Percentiles rank a stretch among this genome's conserved stretches.
Evolutionary conservation across 805 yeast genomes (phyloP).

Genomic region (Schwanniomyces polymorphus): DNA sequence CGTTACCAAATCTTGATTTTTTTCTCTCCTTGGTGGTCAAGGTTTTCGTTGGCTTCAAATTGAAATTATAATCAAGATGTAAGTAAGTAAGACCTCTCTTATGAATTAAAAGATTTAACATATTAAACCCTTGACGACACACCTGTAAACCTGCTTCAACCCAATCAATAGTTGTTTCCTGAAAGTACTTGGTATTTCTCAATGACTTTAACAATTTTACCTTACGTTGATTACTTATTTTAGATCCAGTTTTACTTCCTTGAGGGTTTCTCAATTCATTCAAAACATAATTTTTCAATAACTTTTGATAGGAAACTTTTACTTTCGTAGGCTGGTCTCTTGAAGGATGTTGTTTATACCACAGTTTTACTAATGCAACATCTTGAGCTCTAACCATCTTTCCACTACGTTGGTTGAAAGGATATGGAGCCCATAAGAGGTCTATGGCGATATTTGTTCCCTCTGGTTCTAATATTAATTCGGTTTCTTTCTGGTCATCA

Average conservation of each 20-base stretch:
- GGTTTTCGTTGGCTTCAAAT: conserved; percentile 93
- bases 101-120: conserved; percentile 87
- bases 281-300: conserved; percentile 72
- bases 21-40: conserved; percentile 95
- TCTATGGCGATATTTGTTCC: conserved; percentile 55
- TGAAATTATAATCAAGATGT: conserved; percentile 94
- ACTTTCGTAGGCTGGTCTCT: conserved; percentile 70
- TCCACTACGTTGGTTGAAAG: conserved; percentile 78
- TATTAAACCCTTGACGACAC: conserved; percentile 89
- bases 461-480: conserved; percentile 32
- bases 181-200: conserved; percentile 82
- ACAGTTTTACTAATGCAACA: conserved; percentile 76
- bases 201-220: conserved; percentile 63
- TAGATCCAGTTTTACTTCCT: conserved; percentile 19
- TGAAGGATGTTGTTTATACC: conserved; percentile 75
- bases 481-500: conserved; percentile 3
- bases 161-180: conserved; percentile 93
- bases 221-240: conserved; percentile 47
- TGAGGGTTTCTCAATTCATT: conserved; percentile 62
- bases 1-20: conserved; percentile 92
- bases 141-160: conserved; percentile 96
- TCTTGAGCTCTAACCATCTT: conserved; percentile 81
- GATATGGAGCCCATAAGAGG: conserved; percentile 80
- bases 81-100: conserved; percentile 87
- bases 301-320: conserved; percentile 83